Base-by-base conservation (phyloP, 1,284 basidiomycete genomes). In the Puccinia sorghi region DNA sequence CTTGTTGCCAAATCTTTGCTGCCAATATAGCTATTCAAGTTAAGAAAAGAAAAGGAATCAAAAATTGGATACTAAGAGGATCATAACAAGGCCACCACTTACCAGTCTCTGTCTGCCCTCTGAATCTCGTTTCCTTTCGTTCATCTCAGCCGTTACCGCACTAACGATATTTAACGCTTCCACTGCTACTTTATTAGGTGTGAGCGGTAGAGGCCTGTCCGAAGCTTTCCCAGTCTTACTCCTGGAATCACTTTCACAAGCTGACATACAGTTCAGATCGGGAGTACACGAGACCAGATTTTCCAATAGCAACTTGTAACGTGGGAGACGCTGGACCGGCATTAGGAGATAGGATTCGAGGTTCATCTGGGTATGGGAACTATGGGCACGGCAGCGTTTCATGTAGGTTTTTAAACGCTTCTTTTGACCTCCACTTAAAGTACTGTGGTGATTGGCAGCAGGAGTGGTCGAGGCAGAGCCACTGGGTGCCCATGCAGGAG, bases 241-340 rank as follows among this genome's bases (percentile, higher is more conserved):
- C 46, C n/a, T 70, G 20, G 52, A 70, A 9, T 63, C 70, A 20
- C 72, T 59, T 32, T 70, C 67, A 12, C n/a, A 25, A 9, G 20
- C 20, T 13, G 59, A 54, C 39, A 50, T 17, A 43, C 50, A 41
- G 8, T 20, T 67, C 63, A 61, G n/a, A n/a, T 59, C 52, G 13
- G 81, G 80, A 12, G 81, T 82, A 54, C 81, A 82, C 32, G 79
- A 80, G 37, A 80, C 46, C 43, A 82, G 61, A 37, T 71, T 43
- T 57, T 81, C 81, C 50, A 79, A 50, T 83, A 99, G 87, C 80
- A 99, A 86, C 82, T 92, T 90, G 86, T 99, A 99, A 25, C 96
- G 90, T 15, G 97, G 97, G 83, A 99, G 92, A 69, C 96, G 90
- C 85, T 99, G 96, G 32, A 99, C 92, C 48, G 96, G 96, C 59